Base-by-base conservation (phyloP, 2,329 filamentous ascomycete genomes). In the Cladosporium sp. region DNA sequence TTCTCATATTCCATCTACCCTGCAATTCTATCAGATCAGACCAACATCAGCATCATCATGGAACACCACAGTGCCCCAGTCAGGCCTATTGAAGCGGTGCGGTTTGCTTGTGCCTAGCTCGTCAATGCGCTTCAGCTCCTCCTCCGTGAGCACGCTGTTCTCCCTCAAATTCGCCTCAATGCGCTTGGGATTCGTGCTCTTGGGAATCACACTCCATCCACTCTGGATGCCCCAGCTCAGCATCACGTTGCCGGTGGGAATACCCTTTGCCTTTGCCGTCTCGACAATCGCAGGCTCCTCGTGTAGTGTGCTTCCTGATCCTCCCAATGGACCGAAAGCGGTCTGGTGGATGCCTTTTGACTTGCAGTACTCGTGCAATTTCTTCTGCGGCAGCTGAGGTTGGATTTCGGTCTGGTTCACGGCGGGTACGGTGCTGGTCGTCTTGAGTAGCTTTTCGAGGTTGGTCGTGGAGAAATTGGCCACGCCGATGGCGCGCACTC, bases 11-110 rank as follows among this genome's bases (percentile, higher is more conserved):
- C n/a, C n/a, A n/a, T n/a, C n/a, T n/a, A 27, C 32, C 6, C 18
- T 38, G 7, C 19, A 19, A 3, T 20, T 19, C 36, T 19, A 38
- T 20, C n/a, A 40, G 7, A 40, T 40, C 4, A 40, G 20, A 4
- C 38, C 38, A 40, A 40, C 38, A 27, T 40, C 38, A 8, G 19
- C 20, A 40, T 74, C 67, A 19, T 68, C 66, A 0, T 74, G 74
- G 43, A 76, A 77, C 7, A 77, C 65, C 46, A 73, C 74, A 3
- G 50, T 53, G 0, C 59, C 56, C 72, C 74, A 62, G 73, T 70
- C 1, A 67, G 74, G 15, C 67, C 74, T 9, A 72, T 73, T 53
- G 71, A 75, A 18, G 67, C 74, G 22, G 63, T 69, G 38, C 66
- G 72, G 7, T 67, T 70, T 0, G 62, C 47, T 68, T 55, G 52